phyloP scores from a whole-genome alignment of 306 rosid species.

The Trifolium fragiferum region DNA sequence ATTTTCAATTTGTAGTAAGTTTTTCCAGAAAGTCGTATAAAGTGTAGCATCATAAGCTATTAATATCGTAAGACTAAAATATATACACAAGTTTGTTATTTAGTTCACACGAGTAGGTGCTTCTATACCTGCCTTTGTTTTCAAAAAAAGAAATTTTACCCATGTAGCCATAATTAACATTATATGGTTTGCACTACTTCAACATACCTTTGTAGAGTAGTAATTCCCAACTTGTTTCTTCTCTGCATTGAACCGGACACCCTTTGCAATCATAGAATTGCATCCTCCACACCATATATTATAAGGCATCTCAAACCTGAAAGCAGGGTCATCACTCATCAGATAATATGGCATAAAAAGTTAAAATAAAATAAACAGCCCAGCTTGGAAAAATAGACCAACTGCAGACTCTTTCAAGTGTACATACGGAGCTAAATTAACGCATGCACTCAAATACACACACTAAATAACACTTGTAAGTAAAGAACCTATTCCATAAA shows the following conservation, averaged over 20 bases:
- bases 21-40: neutral
- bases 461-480: neutral
- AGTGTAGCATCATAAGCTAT: constrained; percentile 5
- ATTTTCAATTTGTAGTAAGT: constrained; percentile 6
- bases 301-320: constrained; percentile 96
- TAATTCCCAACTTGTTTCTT: constrained; percentile 96
- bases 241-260: constrained; percentile 96
- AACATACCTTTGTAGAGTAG: constrained; percentile 84
- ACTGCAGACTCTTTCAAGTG: constrained; percentile 5
- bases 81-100: neutral
- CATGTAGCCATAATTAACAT: neutral
- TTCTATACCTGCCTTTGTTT: neutral
- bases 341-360: constrained; percentile 1
- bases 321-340: constrained; percentile 13
- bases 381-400: neutral
- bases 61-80: constrained; percentile 17
- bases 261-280: constrained; percentile 97
- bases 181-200: constrained; percentile 18
- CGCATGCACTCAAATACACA: constrained; percentile 24
- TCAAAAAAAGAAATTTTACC: neutral
- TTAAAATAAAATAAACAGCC: neutral
- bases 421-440: neutral
- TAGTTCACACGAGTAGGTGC: neutral
- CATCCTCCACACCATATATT: constrained; percentile 98
- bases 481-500: constrained; percentile 13